A percentile compares a stretch with the other conserved stretches of the same genome.
Conservation (phyloP, 768 basidiomycete genomes). For the Suillus subaureus region DNA sequence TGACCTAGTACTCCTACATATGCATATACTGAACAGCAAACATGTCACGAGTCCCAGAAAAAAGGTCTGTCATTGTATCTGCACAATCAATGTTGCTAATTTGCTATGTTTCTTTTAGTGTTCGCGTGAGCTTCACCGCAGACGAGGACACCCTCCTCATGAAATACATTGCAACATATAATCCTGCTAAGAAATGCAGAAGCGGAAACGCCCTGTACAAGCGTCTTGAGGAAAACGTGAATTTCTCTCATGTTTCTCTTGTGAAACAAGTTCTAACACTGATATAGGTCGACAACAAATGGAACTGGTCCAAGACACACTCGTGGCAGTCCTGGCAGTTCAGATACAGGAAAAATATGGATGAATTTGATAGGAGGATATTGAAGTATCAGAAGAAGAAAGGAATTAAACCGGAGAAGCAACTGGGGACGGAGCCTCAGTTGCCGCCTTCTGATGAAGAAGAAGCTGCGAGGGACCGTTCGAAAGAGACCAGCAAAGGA, state of each 20-base stretch:
- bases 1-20: not conserved
- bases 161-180: constrained; percentile 53
- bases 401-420: constrained; percentile 1
- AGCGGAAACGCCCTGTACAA: constrained; percentile 48
- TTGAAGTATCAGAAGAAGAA: constrained; percentile 39
- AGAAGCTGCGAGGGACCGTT: not conserved
- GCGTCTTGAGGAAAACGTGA: constrained; percentile 46
- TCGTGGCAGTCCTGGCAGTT: constrained; percentile 67
- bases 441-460: not conserved
- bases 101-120: constrained; percentile 7
- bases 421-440: constrained; percentile 7
- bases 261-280: constrained; percentile 2
- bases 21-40: not conserved
- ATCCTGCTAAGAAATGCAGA: constrained; percentile 44
- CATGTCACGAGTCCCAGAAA: not conserved
- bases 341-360: constrained; percentile 51
- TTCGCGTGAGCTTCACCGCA: constrained; percentile 33
- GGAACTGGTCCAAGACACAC: constrained; percentile 57
- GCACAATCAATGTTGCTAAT: not conserved
- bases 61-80: not conserved
- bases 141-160: constrained; percentile 46
- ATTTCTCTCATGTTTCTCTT: not conserved
- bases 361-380: constrained; percentile 46
- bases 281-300: constrained; percentile 40
- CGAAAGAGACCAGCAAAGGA: not conserved